A percentile compares a stretch with the other conserved stretches of the same genome.
Conservation (phyloP, 306 rosid species). For the Cyamopsis tetragonoloba region DNA sequence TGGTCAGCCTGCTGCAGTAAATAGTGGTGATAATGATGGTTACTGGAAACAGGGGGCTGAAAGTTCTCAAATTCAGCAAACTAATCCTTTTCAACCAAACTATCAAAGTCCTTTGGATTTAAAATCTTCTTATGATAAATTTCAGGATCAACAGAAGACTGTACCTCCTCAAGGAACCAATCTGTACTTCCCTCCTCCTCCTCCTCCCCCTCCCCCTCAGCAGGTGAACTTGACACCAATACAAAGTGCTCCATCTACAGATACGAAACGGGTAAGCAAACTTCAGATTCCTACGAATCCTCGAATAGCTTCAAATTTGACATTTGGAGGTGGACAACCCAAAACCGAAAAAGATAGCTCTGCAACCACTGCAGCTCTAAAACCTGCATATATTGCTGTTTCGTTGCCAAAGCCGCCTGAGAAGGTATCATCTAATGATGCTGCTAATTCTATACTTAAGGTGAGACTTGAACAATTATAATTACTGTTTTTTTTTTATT, state of each 20-base stretch:
- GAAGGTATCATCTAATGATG: slow-evolving; percentile 50
- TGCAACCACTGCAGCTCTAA: slow-evolving; percentile 37
- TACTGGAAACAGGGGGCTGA: slow-evolving; percentile 85
- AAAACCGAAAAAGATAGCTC: slow-evolving; percentile 70
- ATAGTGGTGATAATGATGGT: slow-evolving; percentile 74
- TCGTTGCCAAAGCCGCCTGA: slow-evolving; percentile 63
- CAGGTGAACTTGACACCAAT: slow-evolving; percentile 45
- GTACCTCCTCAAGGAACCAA: slow-evolving; percentile 51
- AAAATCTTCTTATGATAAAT: slow-evolving; percentile 80
- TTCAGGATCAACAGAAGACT: slow-evolving; percentile 81
- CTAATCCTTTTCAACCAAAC: slow-evolving; percentile 67
- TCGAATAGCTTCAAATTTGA: slow-evolving; percentile 80
- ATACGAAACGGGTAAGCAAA: slow-evolving; percentile 60
- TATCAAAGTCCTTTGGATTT: slow-evolving; percentile 80
- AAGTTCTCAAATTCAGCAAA: slow-evolving; percentile 66
- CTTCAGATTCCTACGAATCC: slow-evolving; percentile 98
- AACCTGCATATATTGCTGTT: slow-evolving; percentile 89
- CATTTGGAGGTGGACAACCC: slow-evolving; percentile 49
- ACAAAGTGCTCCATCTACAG: slow-evolving; percentile 60
- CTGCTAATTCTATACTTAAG: slow-evolving; percentile 77
- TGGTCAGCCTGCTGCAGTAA: slow-evolving; percentile 82
- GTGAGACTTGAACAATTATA: slow-evolving; percentile 37
- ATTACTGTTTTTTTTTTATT: slow-evolving; percentile 2
- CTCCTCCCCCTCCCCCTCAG: slow-evolving; percentile 49
- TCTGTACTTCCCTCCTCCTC: slow-evolving; percentile 41